Base-by-base conservation (phyloP, 2,329 filamentous ascomycete species). In the Xylariomycetidae sp. region DNA sequence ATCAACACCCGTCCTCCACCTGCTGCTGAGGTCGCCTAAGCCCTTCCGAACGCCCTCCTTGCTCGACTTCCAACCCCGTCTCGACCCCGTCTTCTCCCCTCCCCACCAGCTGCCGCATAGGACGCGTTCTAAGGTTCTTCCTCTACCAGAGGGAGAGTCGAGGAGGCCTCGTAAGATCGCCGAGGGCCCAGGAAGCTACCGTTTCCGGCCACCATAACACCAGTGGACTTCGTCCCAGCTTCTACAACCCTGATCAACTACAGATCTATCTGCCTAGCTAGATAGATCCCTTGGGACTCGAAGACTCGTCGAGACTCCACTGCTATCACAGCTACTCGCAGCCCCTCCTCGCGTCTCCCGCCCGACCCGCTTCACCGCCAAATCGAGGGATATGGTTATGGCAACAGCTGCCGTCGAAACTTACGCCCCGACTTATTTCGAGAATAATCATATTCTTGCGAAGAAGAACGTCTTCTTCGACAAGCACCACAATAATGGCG, bases 81-180 rank as follows among this genome's bases (percentile, higher is more conserved):
- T 62, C 47, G 61, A 54, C 61, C 68, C 68, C 50, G 58, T 63
- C 63, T 74, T 72, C 63, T 74, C 68, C 60, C 67, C 74, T 63
- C 67, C 68, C 64, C 67, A 71, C 76, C 84, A 94, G 86, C 90
- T 96, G 92, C 92, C 92, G 92, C 90, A 98, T 98, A 96, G 87
- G 85, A 93, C 84, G 81, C 78, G 78, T 82, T 82, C 79, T 78
- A 76, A 81, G 85, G 84, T 89, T 94, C 90, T 96, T 96, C 90
- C 89, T 95, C 90, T 92, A 72, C 72, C 71, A 67, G 90, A 89
- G 92, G 92, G 90, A 93, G 92, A 92, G 87, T 95, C 88, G 85
- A 87, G 84, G 83, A 90, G 87, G 83, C 86, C 85, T 87, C 84
- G 87, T 82, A 85, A 85, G 79, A 80, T 82, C 76, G 82, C 74